Base-by-base conservation (phyloP, 139 green algal species). In the Coccomyxa sp. region DNA sequence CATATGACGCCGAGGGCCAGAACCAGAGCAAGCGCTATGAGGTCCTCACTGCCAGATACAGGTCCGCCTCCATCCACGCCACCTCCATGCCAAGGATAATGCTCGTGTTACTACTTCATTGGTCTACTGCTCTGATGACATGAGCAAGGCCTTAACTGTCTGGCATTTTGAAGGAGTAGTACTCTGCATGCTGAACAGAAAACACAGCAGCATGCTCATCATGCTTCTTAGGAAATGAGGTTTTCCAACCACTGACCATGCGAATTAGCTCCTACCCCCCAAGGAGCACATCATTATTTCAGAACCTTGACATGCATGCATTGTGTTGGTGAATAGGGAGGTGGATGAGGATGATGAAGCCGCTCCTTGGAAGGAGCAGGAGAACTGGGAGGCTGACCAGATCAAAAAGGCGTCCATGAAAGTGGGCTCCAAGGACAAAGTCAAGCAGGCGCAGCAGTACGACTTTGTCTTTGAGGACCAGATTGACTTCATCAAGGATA, bases 381-480 rank as follows among this genome's bases (percentile, higher is more conserved):
- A 98, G 84, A 88, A 89, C 59, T 98, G 95, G 93, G 97, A 99
- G 91, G 83, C 85, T 14, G 91, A 98, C 81, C 97, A 99, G 90
- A 91, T 95, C 27, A 84, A 82, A 25, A 92, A 92, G 66, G 95
- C 95, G 12, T 86, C 82, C 45, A 81, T 92, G 68, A 83, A 85
- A 23, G 87, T 85, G 14, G 92, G 92, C n/a, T 78, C 89, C 68
- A 89, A 89, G 84, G 90, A 90, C 77, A 85, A 81, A 18, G 87
- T 83, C 30, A 32, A 67, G 38, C 15, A 58, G 21, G 76, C 38
- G 15, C 57, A 87, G 81, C 25, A 88, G 81, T 98, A 98, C 86
- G 94, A 98, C 59, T 93, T 95, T 31, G 89, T 99, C 71, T 96
- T 98, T 86, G 95, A 98, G 60, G 97, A 99, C 90, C 88, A 94